Percentiles rank a stretch among this genome's conserved stretches.
These are phyloP conservation scores for Phaseolus lunatus DNA, from an alignment of 306 rosid genomes.

Conservation along the genomic window DNA sequence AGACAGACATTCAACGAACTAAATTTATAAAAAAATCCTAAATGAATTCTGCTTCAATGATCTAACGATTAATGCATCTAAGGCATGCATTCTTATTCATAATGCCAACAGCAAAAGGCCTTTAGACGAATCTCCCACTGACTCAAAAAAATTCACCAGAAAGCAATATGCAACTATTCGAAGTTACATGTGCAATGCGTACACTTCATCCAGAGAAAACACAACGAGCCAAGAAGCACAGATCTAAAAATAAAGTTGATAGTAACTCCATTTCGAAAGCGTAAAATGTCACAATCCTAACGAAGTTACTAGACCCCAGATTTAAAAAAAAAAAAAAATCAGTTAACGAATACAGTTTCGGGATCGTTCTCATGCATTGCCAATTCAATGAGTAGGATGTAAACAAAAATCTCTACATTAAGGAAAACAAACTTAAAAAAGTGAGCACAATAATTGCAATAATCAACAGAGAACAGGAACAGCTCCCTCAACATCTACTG, in stretches of 20 bases:
- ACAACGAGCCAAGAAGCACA: not conserved
- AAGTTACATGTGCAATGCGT: not conserved
- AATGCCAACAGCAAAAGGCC: not conserved
- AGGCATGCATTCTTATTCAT: not conserved
- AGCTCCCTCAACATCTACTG: slow-evolving; percentile 8
- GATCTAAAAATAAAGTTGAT: slow-evolving; percentile 9
- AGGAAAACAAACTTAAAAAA: not conserved
- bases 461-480: not conserved
- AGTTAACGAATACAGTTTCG: not conserved
- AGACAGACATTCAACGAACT: not conserved
- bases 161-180: slow-evolving; percentile 15
- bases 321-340: not conserved
- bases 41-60: not conserved
- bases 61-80: not conserved
- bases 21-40: not conserved
- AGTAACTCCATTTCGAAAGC: not conserved
- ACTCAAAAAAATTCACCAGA: slow-evolving; percentile 20
- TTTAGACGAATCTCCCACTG: slow-evolving; percentile 5
- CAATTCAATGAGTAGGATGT: not conserved
- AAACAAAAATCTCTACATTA: slow-evolving; percentile 9
- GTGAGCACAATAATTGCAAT: slow-evolving; percentile 9
- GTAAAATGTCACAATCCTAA: not conserved
- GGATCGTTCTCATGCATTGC: not conserved
- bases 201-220: slow-evolving; percentile 10
- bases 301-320: not conserved